These are phyloP conservation scores for Voacanga thouarsii DNA, from an alignment of 257 asterid genomes.

Conservation along the genomic window DNA sequence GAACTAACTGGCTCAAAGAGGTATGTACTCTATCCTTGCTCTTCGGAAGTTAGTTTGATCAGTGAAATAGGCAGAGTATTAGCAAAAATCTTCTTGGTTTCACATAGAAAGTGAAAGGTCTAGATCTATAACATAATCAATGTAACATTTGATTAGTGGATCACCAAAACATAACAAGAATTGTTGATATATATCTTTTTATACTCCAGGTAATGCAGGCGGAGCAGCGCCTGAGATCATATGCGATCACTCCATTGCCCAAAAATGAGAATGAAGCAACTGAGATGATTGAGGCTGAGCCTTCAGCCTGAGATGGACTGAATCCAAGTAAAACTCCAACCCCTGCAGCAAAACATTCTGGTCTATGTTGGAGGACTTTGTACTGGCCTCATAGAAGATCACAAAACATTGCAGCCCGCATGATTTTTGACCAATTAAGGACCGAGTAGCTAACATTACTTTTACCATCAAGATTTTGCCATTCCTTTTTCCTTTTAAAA, in stretches of 20 bases:
- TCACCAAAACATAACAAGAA: neutral
- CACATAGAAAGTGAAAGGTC: neutral
- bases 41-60: neutral
- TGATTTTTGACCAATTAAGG: no score
- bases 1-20: constrained; percentile 68
- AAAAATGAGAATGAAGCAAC: constrained; percentile 27
- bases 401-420: no score
- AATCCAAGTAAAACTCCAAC: neutral
- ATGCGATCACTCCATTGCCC: constrained; percentile 29
- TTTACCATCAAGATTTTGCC: no score
- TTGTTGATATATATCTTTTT: constrained; percentile 9
- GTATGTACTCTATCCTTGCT: constrained; percentile 17
- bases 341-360: neutral
- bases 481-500: no score
- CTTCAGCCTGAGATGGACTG: neutral
- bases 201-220: constrained; percentile 53
- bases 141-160: neutral
- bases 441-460: no score
- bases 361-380: neutral
- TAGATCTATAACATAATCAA: neutral
- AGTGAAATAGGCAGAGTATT: neutral
- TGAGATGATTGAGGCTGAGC: constrained; percentile 12
- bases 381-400: constrained; percentile 20
- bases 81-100: neutral
- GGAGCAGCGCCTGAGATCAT: constrained; percentile 41